Evolutionary conservation across 2,329 filamentous ascomycete genomes (phyloP), one percentile per base, ranked within the genome.

Genomic region (Xylaria multiplex): DNA sequence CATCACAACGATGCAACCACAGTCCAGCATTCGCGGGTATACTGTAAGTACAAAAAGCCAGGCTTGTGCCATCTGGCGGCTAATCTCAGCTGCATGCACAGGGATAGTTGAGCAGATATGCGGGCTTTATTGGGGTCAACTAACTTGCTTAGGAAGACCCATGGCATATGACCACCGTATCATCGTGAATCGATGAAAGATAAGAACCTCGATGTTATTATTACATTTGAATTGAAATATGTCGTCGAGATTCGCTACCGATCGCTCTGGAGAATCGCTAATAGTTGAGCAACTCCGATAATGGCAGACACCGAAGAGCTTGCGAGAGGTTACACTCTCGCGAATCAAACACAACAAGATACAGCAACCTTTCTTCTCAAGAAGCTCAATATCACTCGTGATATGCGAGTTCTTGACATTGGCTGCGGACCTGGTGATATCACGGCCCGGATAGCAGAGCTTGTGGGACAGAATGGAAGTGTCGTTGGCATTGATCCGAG

Each of bases 401-500:
- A 69, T 22, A 67, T 72, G 63, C 62, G 50, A 32, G 69, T 78
- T 46, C 74, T 78, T 16, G 77, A 79, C 53, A 73, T 77, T 45
- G 77, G 77, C 46, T 77, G 76, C 59, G 77, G 77, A 7, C 75
- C 75, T 1, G 77, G 77, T 16, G 73, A 77, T 22, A 70, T 77
- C 8, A 74, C 75, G 6, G 48, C 71, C 7, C 61, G 70, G 59
- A 70, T 75, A 6, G 69, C 74, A 16, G 67, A 70, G 46, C 53
- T 71, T 14, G 71, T 73, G 7, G 72, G 70, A 32, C 67, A 69
- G 6, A 6, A 54, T 2, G 69, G 69, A 27, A 49, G n/a, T 1
- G 69, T 71, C 32, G 64, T 67, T 35, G 77, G 75, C 52, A 76
- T 81, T 59, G 79, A 80, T 65, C 76, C 78, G 3, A 78, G 75